Base-by-base conservation (phyloP, 306 rosid species). In the Cicer arietinum region DNA sequence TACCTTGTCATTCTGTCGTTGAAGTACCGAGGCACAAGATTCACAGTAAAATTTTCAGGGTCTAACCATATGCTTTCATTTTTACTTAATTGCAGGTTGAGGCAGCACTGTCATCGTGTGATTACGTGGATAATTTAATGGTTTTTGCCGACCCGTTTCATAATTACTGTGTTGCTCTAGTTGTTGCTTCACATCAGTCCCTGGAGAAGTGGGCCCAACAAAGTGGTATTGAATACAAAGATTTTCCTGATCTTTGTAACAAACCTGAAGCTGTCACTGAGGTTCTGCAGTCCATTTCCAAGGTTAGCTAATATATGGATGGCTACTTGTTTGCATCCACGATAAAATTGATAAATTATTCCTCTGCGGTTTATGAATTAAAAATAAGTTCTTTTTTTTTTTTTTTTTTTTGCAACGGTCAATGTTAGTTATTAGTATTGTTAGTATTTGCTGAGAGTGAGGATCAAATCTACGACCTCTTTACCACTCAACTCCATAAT, bases 171-270 rank as follows among this genome's bases (percentile, higher is more conserved):
- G 90, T 91, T 22, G 97, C 97, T 83, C 73, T 94, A 6, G 71
- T 91, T 69, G 94, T 87, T 74, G 90, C 96, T 57, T 77, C 79
- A 6, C 84, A 37, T 10, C 83, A 83, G 58, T 68, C 74, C 54
- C 81, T 94, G 39, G 91, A 94, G 88, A 81, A 85, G 74, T 94
- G 96, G 98, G 98, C 98, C 67, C 81, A 81, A 65, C 83, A 87
- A 84, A 84, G 90, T 58, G 94, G 89, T 62, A 71, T 88, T 67
- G 76, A 82, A 42, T 85, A 71, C 74, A 71, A 70, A 44, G 84
- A 86, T 81, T 91, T 90, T 63, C 45, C 86, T 62, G 96, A 94
- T 78, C 86, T 94, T 7, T 94, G 98, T 76, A 88, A 73, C 68
- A 94, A 86, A 78, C 69, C 85, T 69, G 96, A 91, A 85, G 17